These are phyloP conservation scores for Lasiodiplodia hormozganensis DNA, from an alignment of 2,329 filamentous ascomycete genomes.

Conservation along the genomic window DNA sequence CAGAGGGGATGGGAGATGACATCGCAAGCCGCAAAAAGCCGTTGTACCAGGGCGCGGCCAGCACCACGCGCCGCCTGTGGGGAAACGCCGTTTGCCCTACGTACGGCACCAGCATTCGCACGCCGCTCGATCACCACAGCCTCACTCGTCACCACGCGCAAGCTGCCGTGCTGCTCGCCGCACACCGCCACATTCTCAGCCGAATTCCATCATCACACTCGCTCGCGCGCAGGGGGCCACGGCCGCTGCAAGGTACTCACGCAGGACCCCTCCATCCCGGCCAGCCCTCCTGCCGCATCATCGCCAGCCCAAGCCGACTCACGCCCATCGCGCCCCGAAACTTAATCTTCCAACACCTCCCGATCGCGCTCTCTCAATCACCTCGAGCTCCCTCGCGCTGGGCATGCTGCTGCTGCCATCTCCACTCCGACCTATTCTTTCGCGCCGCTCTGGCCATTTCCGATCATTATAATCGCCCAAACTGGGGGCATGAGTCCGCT, in stretches of 20 bases:
- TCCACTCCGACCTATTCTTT: conserved; percentile 4
- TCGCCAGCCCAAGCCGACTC: conserved; percentile 26
- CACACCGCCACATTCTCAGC: conserved; percentile 28
- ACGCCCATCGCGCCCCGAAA: conserved; percentile 22
- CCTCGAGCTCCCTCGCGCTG: conserved; percentile 18
- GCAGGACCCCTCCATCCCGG: conserved; percentile 29
- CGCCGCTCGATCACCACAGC: conserved; percentile 11
- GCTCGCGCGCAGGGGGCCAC: conserved; percentile 26
- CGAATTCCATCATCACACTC: conserved; percentile 25
- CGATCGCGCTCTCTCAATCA: conserved; percentile 4
- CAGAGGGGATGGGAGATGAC: conserved; percentile 19
- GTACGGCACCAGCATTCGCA: conserved; percentile 7
- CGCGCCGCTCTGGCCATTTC: conserved; percentile 21
- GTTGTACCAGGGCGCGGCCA: conserved; percentile 13
- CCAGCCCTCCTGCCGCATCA: conserved; percentile 26
- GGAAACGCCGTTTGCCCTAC: conserved; percentile 25
- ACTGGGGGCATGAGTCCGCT: conserved; percentile 26
- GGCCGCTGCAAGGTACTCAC: conserved; percentile 26
- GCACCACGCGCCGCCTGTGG: conserved; percentile 24
- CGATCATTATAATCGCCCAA: conserved; percentile 23
- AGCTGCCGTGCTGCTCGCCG: conserved; percentile 17
- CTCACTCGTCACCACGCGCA: conserved; percentile 13
- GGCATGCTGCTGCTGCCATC: conserved; percentile 26
- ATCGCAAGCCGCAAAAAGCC: conserved; percentile 25
- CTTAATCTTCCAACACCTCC: conserved; percentile 12